These are phyloP conservation scores for Penstemon eatonii DNA, from an alignment of 257 asterid genomes.

Conservation along the genomic window DNA sequence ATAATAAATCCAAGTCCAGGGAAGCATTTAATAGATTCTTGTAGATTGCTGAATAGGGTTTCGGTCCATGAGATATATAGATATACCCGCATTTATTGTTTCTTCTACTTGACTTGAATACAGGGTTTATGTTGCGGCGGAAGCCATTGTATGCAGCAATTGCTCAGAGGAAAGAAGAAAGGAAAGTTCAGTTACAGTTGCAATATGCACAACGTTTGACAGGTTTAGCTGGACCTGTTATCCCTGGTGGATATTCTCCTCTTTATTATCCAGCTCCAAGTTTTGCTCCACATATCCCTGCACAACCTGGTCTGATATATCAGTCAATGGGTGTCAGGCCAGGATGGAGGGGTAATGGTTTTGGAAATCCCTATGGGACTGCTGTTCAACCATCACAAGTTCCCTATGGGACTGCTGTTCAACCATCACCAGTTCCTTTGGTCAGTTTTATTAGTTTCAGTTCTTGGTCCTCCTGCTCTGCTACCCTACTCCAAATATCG, in stretches of 20 bases:
- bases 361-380: conserved; percentile 46
- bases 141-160: conserved; percentile 77
- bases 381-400: conserved; percentile 51
- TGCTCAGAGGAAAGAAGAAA: conserved; percentile 91
- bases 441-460: conserved; percentile 42
- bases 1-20: conserved; percentile 1
- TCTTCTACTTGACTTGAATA: conserved; percentile 11
- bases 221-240: conserved; percentile 53
- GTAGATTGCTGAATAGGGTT: conserved; percentile 1
- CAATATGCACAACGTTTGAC: conserved; percentile 57
- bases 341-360: conserved; percentile 69
- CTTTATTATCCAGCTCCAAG: conserved; percentile 58
- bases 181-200: conserved; percentile 63
- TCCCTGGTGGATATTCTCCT: conserved; percentile 66
- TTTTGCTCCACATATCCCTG: conserved; percentile 52
- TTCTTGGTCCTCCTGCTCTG: background rate
- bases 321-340: conserved; percentile 61
- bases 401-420: conserved; percentile 48
- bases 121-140: conserved; percentile 67
- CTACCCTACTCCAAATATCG: background rate
- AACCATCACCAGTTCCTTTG: conserved; percentile 53
- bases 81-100: background rate
- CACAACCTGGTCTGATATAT: conserved; percentile 53
- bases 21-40: background rate
- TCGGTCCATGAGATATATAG: background rate